Conservation (phyloP, 2,329 filamentous ascomycete species). For the Bipolaris cookei region DNA sequence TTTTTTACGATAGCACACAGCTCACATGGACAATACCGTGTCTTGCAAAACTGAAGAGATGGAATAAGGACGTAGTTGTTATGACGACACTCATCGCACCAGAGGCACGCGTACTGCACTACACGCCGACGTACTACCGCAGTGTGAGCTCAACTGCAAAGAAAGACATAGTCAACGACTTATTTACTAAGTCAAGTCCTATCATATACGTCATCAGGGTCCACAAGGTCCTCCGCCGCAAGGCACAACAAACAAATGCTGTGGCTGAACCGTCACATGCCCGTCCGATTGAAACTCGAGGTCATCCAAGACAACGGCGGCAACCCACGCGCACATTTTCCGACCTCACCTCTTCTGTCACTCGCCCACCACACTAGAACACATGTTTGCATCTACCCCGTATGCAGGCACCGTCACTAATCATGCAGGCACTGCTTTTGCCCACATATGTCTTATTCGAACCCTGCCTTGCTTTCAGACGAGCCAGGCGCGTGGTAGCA, state of each 20-base stretch:
- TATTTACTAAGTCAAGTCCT: background rate
- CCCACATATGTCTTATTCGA: conserved; percentile 35
- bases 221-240: background rate
- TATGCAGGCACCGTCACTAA: conserved; percentile 36
- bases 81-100: background rate
- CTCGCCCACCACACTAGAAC: conserved; percentile 30
- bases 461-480: conserved; percentile 11
- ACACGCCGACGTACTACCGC: background rate
- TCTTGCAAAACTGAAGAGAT: background rate
- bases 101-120: background rate
- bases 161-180: background rate
- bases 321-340: conserved; percentile 36
- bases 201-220: conserved; percentile 7
- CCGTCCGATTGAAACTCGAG: conserved; percentile 21
- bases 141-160: conserved; percentile 1
- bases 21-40: background rate
- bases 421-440: conserved; percentile 36
- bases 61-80: background rate
- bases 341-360: conserved; percentile 39
- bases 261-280: conserved; percentile 32
- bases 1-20: background rate
- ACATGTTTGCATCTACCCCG: conserved; percentile 35
- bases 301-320: conserved; percentile 43
- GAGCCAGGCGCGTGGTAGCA: conserved; percentile 27
- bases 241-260: conserved; percentile 5